Base-by-base conservation (phyloP, 495 filamentous ascomycete genomes). In the Aspergillus affinis region DNA sequence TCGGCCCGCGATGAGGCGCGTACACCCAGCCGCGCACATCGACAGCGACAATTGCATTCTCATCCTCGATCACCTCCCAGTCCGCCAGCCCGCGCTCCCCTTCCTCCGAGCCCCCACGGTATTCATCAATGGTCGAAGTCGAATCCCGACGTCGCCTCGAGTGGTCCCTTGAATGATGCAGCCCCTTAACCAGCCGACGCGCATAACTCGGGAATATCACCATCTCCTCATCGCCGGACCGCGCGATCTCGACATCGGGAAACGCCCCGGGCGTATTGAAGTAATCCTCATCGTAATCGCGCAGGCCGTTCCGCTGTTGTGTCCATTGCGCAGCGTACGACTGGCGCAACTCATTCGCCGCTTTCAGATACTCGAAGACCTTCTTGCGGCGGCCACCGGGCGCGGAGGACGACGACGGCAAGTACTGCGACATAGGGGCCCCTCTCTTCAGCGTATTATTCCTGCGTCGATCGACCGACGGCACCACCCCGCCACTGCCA, bases 21-120 rank as follows among this genome's bases (percentile, higher is more conserved):
- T 93, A 97, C 49, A 97, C 82, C 94, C 95, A 99, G 20, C 94
- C 94, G 55, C 93, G 83, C 17, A 98, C 89, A 72, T 99, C 93
- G 3, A 97, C 91, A 18, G 73, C 92, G 4, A 96, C 90, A 17
- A 97, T 76, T 13, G 91, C 89, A 67, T 88, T 88, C 57, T 90
- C 88, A 48, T 90, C 86, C 68, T 92, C 87, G 29, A 84, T 75
- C 57, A 81, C 79, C 18, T 88, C 69, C 88, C 88, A 93, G 65
- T 90, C 82, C 29, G 82, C 72, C 44, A 75, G 78, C 81, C 54
- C 59, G 6, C 54, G 48, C n/a, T 78, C 67, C 7, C 59, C 54
- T 18, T 65, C 64, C 12, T 73, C 68, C 8, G 62, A 45, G 2
- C 48, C 27, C n/a, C 71, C 73, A 0, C 75, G 69, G 44, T 78